Evolutionary conservation across 2,329 filamentous ascomycete species (phyloP).

Genomic region (Ilyonectria mors-panacis): DNA sequence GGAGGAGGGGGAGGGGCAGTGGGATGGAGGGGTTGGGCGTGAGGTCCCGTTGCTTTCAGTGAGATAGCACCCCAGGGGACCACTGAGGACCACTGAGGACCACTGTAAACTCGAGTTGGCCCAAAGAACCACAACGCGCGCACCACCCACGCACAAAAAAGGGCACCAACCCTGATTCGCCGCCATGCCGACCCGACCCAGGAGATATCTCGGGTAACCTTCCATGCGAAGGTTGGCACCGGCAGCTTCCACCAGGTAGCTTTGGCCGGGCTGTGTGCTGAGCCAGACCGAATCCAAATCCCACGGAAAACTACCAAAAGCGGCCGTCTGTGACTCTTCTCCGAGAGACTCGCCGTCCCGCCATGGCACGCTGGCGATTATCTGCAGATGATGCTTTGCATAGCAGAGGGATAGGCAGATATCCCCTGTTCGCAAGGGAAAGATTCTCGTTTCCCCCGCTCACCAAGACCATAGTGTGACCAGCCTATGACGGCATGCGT

Average conservation of each 20-base stretch:
- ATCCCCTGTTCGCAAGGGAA: background rate
- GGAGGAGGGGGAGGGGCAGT: conserved; percentile 20
- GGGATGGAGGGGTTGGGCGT: conserved; percentile 22
- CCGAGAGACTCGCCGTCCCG: conserved; percentile 27
- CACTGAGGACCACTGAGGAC: conserved; percentile 6
- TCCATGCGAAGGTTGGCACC: conserved; percentile 21
- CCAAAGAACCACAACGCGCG: background rate
- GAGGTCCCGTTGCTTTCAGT: background rate
- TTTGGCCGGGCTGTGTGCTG: background rate
- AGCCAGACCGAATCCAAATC: conserved; percentile 10
- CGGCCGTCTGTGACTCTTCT: conserved; percentile 8
- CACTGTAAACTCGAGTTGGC: background rate
- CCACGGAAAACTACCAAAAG: conserved; percentile 2
- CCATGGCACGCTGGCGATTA: background rate
- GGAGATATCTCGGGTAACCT: conserved; percentile 34
- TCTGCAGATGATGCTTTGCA: conserved; percentile 29
- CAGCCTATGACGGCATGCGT: conserved; percentile 27
- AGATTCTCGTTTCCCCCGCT: conserved; percentile 20
- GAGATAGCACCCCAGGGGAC: background rate
- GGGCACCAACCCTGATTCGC: conserved; percentile 48
- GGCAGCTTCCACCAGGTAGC: background rate
- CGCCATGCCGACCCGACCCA: conserved; percentile 15
- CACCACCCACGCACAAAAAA: conserved; percentile 39
- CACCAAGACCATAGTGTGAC: background rate
- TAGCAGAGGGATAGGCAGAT: conserved; percentile 10